Percentiles rank a stretch among this genome's conserved stretches.
These are phyloP conservation scores for Yamadazyma endophytica DNA, from an alignment of 805 yeast species.

Conservation along the genomic window DNA sequence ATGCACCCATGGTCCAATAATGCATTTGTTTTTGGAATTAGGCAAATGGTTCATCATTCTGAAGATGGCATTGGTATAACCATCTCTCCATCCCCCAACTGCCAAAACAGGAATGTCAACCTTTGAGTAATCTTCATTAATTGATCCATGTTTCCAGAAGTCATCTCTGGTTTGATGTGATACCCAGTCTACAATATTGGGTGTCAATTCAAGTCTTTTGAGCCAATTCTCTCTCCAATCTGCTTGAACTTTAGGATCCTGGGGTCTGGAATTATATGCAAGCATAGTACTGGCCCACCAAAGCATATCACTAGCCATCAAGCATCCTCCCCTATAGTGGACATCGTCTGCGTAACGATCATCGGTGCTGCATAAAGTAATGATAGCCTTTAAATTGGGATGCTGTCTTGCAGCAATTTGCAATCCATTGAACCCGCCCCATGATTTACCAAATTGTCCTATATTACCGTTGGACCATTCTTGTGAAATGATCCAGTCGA, in stretches of 20 bases:
- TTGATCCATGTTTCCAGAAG: slow-evolving; percentile 47
- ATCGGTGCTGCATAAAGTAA: slow-evolving; percentile 44
- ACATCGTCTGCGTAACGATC: slow-evolving; percentile 47
- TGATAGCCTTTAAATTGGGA: slow-evolving; percentile 41
- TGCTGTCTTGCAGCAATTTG: slow-evolving; percentile 46
- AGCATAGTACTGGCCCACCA: slow-evolving; percentile 51
- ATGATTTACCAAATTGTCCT: slow-evolving; percentile 47
- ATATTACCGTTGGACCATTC: slow-evolving; percentile 43
- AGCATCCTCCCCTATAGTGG: slow-evolving; percentile 46
- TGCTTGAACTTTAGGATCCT: slow-evolving; percentile 40
- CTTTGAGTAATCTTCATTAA: slow-evolving; percentile 31
- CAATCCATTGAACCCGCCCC: slow-evolving; percentile 47
- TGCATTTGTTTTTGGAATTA: slow-evolving; percentile 22
- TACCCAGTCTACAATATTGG: slow-evolving; percentile 41
- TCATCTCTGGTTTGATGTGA: slow-evolving; percentile 42
- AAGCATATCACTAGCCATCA: slow-evolving; percentile 42
- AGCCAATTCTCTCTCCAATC: slow-evolving; percentile 41
- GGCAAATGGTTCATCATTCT: slow-evolving; percentile 39
- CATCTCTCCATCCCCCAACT: slow-evolving; percentile 48
- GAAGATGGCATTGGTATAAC: slow-evolving; percentile 42
- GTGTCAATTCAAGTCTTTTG: slow-evolving; percentile 31
- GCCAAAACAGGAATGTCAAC: slow-evolving; percentile 42
- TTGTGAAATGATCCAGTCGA: slow-evolving; percentile 40
- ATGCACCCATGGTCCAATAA: slow-evolving; percentile 49
- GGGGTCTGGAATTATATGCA: slow-evolving; percentile 42